Evolutionary conservation across 1,284 basidiomycete genomes (phyloP), one percentile per base, ranked within the genome.

Genomic region (Papiliotrema fonsecae): DNA sequence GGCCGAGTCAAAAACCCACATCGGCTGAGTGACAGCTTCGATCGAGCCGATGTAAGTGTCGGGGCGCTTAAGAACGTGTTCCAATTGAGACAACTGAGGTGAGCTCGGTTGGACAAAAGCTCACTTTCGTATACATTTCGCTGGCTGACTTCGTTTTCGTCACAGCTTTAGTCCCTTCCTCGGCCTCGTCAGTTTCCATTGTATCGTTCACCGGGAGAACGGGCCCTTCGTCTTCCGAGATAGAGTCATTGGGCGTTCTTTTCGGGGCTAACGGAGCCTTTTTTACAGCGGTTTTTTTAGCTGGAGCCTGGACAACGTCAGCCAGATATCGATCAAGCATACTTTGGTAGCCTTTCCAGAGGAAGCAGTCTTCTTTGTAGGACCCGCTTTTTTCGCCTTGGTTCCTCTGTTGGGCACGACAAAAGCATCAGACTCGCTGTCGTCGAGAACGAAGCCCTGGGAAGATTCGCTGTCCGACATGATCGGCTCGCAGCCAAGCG

Each of bases 31-130:
- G 52, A 89, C 79, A 0, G 83, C 83, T 73, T 96, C 91, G 7
- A 96, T 84, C 47, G 88, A 93, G 19, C 92, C 96, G 55, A 99
- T 98, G 74, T 98, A 99, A 0, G 93, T 92, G 74, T 99, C 96
- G 1, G 96, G 96, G 52, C 96, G 88, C 73, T 88, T 88, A 52
- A 98, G 79, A 58, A 98, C 90, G 64, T 98, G 96, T 69, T 99
- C 92, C 18, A 97, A 78, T 84, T 96, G 94, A 0, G 91, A 85
- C 50, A 98, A 81, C 93, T 97, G 63, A 2, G 38, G 9, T 57
- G 47, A 55, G 47, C n/a, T n/a, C n/a, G n/a, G n/a, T n/a, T n/a
- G n/a, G n/a, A n/a, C n/a, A n/a, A n/a, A 14, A 32, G 57, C 77
- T 56, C 47, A 89, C 90, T 81, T 94, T 96, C 54, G 86, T 85